Evolutionary conservation across 2,329 filamentous ascomycete species (phyloP), one percentile per base, ranked within the genome.

Genomic region (Phyllosticta citrichinensis): DNA sequence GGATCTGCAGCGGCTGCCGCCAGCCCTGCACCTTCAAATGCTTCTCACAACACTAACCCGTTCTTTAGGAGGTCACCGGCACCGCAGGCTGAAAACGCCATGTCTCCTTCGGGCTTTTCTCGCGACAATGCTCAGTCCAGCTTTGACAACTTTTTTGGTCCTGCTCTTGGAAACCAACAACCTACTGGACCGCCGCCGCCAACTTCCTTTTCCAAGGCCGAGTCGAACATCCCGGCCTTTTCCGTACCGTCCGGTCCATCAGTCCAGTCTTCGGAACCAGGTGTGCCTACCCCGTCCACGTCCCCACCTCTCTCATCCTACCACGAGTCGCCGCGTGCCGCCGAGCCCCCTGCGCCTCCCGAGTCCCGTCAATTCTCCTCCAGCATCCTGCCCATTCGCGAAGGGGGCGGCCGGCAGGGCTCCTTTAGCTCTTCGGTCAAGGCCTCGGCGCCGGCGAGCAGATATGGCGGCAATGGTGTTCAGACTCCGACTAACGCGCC

Each of bases 121-220:
- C 70, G 70, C 9, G 70, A 76, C 10, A 70, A 71, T 22, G 69
- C 72, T n/a, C 66, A 65, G 52, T 66, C 64, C 33, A 71, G 73
- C 61, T 95, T 96, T 72, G 90, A 96, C 70, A 91, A 88, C 68
- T 85, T 96, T 53, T 96, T 96, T 73, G 91, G 91, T 1, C 85
- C 87, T 55, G 80, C 87, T 1, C 85, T 85, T 67, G 75, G 76
- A 17, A 67, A 75, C 47, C 71, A 76, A 12, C 75, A 75, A 64
- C 70, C 76, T 60, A 69, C 72, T 54, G 77, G 78, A 22, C 59
- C 59, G 20, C 80, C 80, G 17, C 80, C 82, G 10, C 74, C 74
- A 30, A 84, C 83, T 12, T 83, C 83, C 5, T 89, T 90, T 76
- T 47, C 40, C 14, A 81, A 84, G 68, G 81, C 76, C 3, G 78